Conservation (phyloP, 1,139 yeast genomes). For the Yamadazyma kanchanaburiensis region DNA sequence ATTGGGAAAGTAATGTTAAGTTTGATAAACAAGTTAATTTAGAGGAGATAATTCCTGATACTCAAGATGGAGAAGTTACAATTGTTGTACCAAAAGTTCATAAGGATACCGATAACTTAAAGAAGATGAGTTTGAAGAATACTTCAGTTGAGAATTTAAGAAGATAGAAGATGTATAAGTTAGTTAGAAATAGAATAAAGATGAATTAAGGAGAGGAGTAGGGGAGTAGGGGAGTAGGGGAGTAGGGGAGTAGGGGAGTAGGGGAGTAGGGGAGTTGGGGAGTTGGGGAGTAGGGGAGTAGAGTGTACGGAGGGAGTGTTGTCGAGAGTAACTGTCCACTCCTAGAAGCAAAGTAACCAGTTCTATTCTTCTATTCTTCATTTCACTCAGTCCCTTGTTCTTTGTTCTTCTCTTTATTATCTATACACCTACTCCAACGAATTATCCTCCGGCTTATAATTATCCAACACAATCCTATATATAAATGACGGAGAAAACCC, state of each 20-base stretch:
- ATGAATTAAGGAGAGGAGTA: too few relatives aligned
- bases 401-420: conserved; percentile 1
- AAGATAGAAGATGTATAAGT: too few relatives aligned
- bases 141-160: conserved; percentile 14
- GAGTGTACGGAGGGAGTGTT: too few relatives aligned
- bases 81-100: conserved; percentile 24
- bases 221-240: too few relatives aligned
- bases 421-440: conserved; percentile 51
- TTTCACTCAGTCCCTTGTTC: not conserved
- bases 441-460: conserved; percentile 83
- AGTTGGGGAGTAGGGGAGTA: too few relatives aligned
- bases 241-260: too few relatives aligned
- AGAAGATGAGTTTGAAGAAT: conserved; percentile 16
- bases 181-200: too few relatives aligned
- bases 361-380: not conserved
- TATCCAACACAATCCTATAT: conserved; percentile 91
- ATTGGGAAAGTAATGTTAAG: conserved; percentile 19
- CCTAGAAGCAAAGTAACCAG: too few relatives aligned
- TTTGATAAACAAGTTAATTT: conserved; percentile 23
- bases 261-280: too few relatives aligned
- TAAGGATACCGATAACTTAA: conserved; percentile 17
- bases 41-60: conserved; percentile 20
- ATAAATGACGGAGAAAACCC: conserved; percentile 96
- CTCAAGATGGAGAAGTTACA: conserved; percentile 16
- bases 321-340: too few relatives aligned